Percentiles rank a stretch among this genome's conserved stretches.
Evolutionary conservation across 1,284 basidiomycete species (phyloP).

Genomic region (Cronartium quercuum): DNA sequence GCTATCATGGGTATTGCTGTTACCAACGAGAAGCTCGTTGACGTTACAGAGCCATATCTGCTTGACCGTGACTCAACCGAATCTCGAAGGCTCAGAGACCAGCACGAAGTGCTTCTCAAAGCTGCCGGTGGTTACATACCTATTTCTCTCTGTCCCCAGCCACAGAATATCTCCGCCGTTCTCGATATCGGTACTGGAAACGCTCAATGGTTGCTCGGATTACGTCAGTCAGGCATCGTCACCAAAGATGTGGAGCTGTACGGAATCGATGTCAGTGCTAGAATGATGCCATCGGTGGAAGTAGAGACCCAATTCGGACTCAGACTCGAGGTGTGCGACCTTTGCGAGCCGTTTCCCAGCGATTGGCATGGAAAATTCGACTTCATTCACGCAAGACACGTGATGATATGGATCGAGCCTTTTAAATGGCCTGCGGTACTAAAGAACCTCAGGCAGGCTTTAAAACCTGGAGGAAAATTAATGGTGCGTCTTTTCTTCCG

Average conservation of each 20-base stretch:
- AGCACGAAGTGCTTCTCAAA: conserved; percentile 27
- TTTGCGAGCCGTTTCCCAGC: conserved; percentile 14
- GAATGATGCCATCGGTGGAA: conserved; percentile 13
- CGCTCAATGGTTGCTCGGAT: conserved; percentile 25
- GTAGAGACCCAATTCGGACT: conserved; percentile 8
- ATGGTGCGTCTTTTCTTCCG: background rate
- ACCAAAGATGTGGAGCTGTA: conserved; percentile 11
- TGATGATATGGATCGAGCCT: conserved; percentile 31
- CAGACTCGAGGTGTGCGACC: conserved; percentile 7
- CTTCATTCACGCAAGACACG: conserved; percentile 21
- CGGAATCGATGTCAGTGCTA: conserved; percentile 20
- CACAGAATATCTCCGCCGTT: conserved; percentile 13
- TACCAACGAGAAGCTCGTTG: background rate
- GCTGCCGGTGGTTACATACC: conserved; percentile 30
- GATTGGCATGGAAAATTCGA: conserved; percentile 27
- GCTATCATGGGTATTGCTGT: background rate
- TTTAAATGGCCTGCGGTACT: conserved; percentile 18
- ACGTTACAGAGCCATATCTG: background rate
- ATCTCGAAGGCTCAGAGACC: conserved; percentile 19
- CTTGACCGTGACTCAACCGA: conserved; percentile 18
- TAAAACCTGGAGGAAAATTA: conserved; percentile 26
- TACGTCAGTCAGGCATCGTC: conserved; percentile 24
- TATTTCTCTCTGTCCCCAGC: conserved; percentile 1
- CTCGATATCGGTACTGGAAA: conserved; percentile 33
- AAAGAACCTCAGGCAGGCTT: conserved; percentile 9